Evolutionary conservation across 2,329 filamentous ascomycete genomes (phyloP).

Genomic region (Zalaria sp.): DNA sequence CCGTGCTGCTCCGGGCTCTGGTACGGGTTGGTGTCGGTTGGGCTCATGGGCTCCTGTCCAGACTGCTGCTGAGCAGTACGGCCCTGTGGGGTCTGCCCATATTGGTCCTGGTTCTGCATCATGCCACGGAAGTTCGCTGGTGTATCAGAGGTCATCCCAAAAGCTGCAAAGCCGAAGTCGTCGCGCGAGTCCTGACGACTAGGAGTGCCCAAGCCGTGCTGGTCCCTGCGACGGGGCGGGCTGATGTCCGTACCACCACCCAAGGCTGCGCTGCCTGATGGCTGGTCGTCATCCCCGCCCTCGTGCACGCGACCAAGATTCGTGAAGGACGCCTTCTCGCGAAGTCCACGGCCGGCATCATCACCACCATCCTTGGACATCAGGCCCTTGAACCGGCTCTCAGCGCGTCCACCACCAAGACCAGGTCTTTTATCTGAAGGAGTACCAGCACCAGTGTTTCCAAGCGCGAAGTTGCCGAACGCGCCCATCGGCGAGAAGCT

Average conservation of each 20-base stretch:
- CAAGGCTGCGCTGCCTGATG: slow-evolving; percentile 57
- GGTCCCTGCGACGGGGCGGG: slow-evolving; percentile 31
- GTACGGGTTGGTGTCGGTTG: slow-evolving; percentile 91
- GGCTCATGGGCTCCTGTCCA: slow-evolving; percentile 60
- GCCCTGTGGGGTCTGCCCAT: slow-evolving; percentile 32
- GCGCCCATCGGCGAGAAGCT: slow-evolving; percentile 63
- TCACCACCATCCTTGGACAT: slow-evolving; percentile 67
- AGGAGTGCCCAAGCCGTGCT: slow-evolving; percentile 27
- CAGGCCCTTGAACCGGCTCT: slow-evolving; percentile 75
- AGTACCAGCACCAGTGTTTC: slow-evolving; percentile 33
- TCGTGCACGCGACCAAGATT: slow-evolving; percentile 41
- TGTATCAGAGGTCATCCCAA: slow-evolving; percentile 45
- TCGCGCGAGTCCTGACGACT: slow-evolving; percentile 38
- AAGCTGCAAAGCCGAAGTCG: slow-evolving; percentile 44
- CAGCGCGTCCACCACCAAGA: slow-evolving; percentile 53
- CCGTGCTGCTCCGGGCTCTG: slow-evolving; percentile 74
- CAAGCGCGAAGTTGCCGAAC: slow-evolving; percentile 81
- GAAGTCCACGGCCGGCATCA: slow-evolving; percentile 33
- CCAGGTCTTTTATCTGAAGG: slow-evolving; percentile 56
- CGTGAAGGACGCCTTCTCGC: slow-evolving; percentile 40
- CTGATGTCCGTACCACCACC: slow-evolving; percentile 62
- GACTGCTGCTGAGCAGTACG: slow-evolving; percentile 28
- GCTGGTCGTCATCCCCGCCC: slow-evolving; percentile 48
- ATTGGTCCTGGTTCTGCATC: slow-evolving; percentile 42
- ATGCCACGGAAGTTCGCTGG: slow-evolving; percentile 36